These are phyloP conservation scores for Saccharomyces jurei DNA, from an alignment of 805 yeast genomes.

Conservation along the genomic window DNA sequence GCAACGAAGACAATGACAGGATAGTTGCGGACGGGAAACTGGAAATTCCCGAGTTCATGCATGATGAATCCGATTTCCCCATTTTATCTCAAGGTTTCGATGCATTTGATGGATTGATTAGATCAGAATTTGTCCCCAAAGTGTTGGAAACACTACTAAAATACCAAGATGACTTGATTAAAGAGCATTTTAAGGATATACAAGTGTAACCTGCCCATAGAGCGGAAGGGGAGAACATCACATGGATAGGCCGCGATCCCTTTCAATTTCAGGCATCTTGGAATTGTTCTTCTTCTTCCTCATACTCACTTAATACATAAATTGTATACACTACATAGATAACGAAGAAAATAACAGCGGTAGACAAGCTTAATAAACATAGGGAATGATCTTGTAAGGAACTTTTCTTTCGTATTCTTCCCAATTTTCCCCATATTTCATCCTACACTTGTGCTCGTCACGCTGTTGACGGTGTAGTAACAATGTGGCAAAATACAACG, in stretches of 20 bases:
- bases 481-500: slow-evolving; percentile 71
- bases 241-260: not conserved
- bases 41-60: slow-evolving; percentile 59
- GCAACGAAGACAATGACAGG: slow-evolving; percentile 28
- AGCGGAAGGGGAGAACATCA: not conserved
- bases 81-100: slow-evolving; percentile 41
- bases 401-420: slow-evolving; percentile 68
- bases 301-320: not conserved
- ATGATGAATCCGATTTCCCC: slow-evolving; percentile 66
- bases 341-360: not conserved
- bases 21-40: slow-evolving; percentile 39
- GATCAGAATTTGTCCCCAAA: slow-evolving; percentile 44
- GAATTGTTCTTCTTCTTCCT: not conserved
- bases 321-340: slow-evolving; percentile 2
- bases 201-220: slow-evolving; percentile 25
- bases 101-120: slow-evolving; percentile 36
- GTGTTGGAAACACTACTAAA: slow-evolving; percentile 40
- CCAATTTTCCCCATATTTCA: slow-evolving; percentile 85
- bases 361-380: slow-evolving; percentile 46
- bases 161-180: slow-evolving; percentile 57
- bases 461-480: slow-evolving; percentile 82
- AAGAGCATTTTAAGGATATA: slow-evolving; percentile 53
- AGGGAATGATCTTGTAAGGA: slow-evolving; percentile 87
- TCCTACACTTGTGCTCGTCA: slow-evolving; percentile 85
- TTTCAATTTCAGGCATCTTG: not conserved